Evolutionary conservation across 805 yeast species (phyloP).

Genomic region (Candida parachauliodes): DNA sequence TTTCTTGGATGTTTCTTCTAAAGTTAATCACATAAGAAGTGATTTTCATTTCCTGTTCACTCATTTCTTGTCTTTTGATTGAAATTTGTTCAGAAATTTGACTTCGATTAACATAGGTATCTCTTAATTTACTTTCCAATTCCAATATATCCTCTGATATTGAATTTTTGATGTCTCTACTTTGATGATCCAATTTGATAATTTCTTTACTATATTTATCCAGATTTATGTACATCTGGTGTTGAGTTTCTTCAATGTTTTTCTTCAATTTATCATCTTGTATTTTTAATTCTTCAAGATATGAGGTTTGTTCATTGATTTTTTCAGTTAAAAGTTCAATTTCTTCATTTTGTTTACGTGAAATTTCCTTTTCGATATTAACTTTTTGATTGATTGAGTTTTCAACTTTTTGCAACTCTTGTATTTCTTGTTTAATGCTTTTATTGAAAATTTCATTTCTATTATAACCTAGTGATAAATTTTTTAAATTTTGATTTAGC

Average conservation of each 20-base stretch:
- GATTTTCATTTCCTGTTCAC: constrained; percentile 51
- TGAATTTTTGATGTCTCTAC: constrained; percentile 45
- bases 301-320: constrained; percentile 57
- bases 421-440: constrained; percentile 45
- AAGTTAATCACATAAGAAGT: constrained; percentile 60
- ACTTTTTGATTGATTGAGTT: constrained; percentile 42
- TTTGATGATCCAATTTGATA: constrained; percentile 59
- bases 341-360: constrained; percentile 47
- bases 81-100: constrained; percentile 46
- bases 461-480: constrained; percentile 2
- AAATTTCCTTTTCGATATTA: constrained; percentile 54
- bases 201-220: constrained; percentile 52
- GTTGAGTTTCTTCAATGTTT: constrained; percentile 4
- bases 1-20: constrained; percentile 63
- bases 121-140: constrained; percentile 44
- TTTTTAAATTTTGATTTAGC: constrained; percentile 17
- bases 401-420: constrained; percentile 27
- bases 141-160: constrained; percentile 49
- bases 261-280: constrained; percentile 23
- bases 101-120: constrained; percentile 50
- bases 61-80: constrained; percentile 45
- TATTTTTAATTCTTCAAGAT: constrained; percentile 52
- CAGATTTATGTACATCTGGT: constrained; percentile 3
- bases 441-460: constrained; percentile 29
- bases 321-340: constrained; percentile 54